Evolutionary conservation across 345 rosid species (phyloP), one percentile per base, ranked within the genome.

Genomic region (Luvunga scandens): DNA sequence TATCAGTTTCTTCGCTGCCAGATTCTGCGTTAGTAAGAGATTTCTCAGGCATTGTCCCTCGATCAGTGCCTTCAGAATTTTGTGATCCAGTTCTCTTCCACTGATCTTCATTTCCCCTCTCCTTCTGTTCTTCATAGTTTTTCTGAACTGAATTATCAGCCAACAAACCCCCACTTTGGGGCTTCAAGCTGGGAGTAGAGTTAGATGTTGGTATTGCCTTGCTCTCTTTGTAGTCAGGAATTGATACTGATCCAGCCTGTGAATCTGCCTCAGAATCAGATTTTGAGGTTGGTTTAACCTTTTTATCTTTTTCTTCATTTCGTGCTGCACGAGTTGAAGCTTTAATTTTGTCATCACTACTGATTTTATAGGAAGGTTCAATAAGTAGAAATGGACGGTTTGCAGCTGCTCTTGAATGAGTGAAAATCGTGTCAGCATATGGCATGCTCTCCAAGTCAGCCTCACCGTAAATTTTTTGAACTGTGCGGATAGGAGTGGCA

Each of bases 401-500:
- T 71, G 83, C 80, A 36, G 89, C 78, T 70, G 91, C 90, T 86
- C 89, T 61, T 19, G 91, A 78, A 60, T 72, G 87, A 56, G 86
- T 78, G 80, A 84, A 91, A 77, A 79, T 62, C 6, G 86, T 77
- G 78, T 93, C 97, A 62, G 92, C 86, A 85, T 88, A 92, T 64
- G 89, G 92, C 70, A 87, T 75, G 59, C 81, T 88, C 48, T 93
- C 99, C 83, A 91, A 75, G 69, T 93, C 98, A 71, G 92, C 80
- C 66, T 93, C 97, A 0, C 83, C 71, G 83, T 92, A 89, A 77
- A 90, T 77, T 71, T 93, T 93, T 82, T 92, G 98, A 55, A 95
- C 88, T 27, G 96, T 93, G 67, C 99, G 96, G 71, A 93, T 92
- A 27, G 97, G 99, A 71, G 96, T 95, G 80, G 99, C 99, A 8